Conservation (phyloP, 2,329 filamentous ascomycete genomes). For the Ceratocystis colombiana region DNA sequence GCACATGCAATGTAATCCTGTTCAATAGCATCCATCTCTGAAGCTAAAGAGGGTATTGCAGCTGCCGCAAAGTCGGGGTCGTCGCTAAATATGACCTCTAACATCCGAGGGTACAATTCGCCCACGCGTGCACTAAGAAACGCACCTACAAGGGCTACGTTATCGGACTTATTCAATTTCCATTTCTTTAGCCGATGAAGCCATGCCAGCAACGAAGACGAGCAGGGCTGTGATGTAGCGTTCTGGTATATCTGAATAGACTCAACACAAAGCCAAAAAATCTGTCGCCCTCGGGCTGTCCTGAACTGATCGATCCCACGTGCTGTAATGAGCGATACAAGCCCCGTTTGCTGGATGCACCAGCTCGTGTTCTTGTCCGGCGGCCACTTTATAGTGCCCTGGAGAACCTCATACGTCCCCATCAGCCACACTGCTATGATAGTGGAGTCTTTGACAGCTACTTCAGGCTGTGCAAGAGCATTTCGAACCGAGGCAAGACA, state of each 20-base stretch:
- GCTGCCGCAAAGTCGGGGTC: slow-evolving; percentile 18
- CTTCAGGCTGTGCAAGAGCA: slow-evolving; percentile 15
- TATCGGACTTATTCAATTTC: slow-evolving; percentile 14
- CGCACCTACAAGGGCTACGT: slow-evolving; percentile 9
- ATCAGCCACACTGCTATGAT: slow-evolving; percentile 24
- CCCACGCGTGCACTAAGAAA: slow-evolving; percentile 18
- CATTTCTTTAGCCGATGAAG: slow-evolving; percentile 19
- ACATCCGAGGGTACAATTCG: slow-evolving; percentile 23
- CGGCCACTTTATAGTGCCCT: slow-evolving; percentile 22
- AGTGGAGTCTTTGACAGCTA: slow-evolving; percentile 19
- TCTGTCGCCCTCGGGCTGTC: slow-evolving; percentile 17
- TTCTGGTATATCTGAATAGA: slow-evolving; percentile 24
- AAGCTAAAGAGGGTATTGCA: slow-evolving; percentile 1
- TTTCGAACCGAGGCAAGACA: slow-evolving; percentile 20
- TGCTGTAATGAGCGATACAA: slow-evolving; percentile 19
- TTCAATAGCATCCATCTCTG: slow-evolving; percentile 13
- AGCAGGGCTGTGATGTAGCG: slow-evolving; percentile 18
- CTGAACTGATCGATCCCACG: slow-evolving; percentile 22
- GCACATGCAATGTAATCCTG: slow-evolving; percentile 10
- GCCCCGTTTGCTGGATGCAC: slow-evolving; percentile 22
- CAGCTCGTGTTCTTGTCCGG: slow-evolving; percentile 12
- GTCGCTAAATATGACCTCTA: slow-evolving; percentile 8
- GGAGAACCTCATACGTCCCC: slow-evolving; percentile 24
- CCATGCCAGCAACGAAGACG: slow-evolving; percentile 17
- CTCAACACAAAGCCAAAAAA: slow-evolving; percentile 25